Conservation (phyloP, 2,329 filamentous ascomycete species). For the Claviceps cyperi region DNA sequence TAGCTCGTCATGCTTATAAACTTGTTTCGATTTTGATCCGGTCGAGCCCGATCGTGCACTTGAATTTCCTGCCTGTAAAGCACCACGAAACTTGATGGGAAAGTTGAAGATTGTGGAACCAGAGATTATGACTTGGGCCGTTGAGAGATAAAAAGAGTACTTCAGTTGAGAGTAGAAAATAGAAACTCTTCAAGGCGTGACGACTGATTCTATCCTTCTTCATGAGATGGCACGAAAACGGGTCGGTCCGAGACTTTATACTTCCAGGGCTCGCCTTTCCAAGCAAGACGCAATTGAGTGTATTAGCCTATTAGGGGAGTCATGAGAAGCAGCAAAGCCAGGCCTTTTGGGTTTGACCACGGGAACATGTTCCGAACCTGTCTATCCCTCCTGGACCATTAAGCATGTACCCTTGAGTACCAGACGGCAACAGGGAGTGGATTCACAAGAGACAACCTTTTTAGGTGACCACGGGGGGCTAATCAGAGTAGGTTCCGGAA, state of each 20-base stretch:
- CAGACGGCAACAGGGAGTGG: too few species aligned
- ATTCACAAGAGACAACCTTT: too few species aligned
- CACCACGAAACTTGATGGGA: neutral
- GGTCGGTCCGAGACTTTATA: conserved; percentile 8
- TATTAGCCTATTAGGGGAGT: neutral
- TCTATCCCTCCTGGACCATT: too few species aligned
- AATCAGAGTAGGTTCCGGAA: too few species aligned
- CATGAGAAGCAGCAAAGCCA: neutral
- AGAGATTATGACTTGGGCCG: neutral
- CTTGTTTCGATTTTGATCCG: neutral
- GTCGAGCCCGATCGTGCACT: neutral
- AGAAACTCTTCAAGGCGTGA: too few species aligned
- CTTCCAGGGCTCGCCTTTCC: neutral
- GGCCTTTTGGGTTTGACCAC: neutral
- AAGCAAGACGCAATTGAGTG: neutral
- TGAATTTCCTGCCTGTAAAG: neutral
- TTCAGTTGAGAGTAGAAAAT: too few species aligned
- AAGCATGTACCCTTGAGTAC: too few species aligned
- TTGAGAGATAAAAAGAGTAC: neutral
- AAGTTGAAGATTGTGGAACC: neutral
- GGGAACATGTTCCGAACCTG: too few species aligned
- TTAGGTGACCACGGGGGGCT: too few species aligned
- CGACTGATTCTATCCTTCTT: neutral
- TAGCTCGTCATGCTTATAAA: conserved; percentile 7
- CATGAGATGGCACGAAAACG: neutral